Evolutionary conservation across 2,329 filamentous ascomycete species (phyloP), one percentile per base, ranked within the genome.

Genomic region (Phialemoniopsis sp.): DNA sequence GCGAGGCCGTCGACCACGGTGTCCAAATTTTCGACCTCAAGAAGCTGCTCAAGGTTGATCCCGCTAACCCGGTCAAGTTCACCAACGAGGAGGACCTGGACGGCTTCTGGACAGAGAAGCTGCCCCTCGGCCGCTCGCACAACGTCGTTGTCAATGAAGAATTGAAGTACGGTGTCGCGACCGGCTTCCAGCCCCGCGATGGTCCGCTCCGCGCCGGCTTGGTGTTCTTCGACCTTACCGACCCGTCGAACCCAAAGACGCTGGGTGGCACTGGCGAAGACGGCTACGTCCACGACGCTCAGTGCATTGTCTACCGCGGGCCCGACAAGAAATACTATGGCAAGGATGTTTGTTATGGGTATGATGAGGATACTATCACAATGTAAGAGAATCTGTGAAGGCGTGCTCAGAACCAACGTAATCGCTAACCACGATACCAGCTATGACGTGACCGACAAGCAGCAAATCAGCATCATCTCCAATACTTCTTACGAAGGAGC

Each of bases 11-110:
- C 32, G 55, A 64, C 48, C 78, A 82, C 55, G 72, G 73, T 28
- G 69, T 82, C 34, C 78, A 82, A 57, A 69, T 82, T 57, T 82
- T 82, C 50, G 78, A 82, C 57, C 70, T 80, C 72, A 70, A 64
- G 49, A 80, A 73, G 61, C 61, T 78, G n/a, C 60, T 74, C 39
- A 58, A 59, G 29, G 52, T 77, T 42, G 60, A 70, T 54, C 64
- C 67, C 2, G 58, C 55, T 3, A 56, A 44, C 10, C 38, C 38
- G n/a, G 26, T 70, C 15, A 13, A 19, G 12, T 40, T 36, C 13
- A n/a, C 28, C 14, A 32, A 29, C 33, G 15, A 21, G 14, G 15
- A 32, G 15, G 38, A 40, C 29, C 16, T 34, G 16, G 28, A 33
- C 9, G 38, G 38, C 28, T 34, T 36, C 38, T 40, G 35, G 12